Evolutionary conservation across 306 rosid species (phyloP).

Genomic region (Datisca glomerata): DNA sequence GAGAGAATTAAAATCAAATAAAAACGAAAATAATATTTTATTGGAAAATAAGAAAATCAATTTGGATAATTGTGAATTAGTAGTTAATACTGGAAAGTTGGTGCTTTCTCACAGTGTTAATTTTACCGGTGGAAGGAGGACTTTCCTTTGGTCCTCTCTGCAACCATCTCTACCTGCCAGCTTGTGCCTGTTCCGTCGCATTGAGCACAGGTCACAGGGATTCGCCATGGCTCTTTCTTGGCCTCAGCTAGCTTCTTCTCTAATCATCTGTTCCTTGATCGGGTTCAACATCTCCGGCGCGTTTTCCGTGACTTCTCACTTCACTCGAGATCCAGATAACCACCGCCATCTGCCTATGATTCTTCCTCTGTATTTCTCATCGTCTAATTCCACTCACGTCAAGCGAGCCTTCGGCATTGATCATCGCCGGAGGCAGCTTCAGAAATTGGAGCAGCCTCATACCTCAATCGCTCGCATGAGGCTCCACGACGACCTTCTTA

Average conservation of each 20-base stretch:
- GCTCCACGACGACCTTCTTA: conserved; percentile 33
- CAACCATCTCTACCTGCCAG: background rate
- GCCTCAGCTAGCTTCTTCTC: background rate
- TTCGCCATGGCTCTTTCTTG: conserved; percentile 17
- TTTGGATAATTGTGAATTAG: too few species aligned
- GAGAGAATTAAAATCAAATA: too few species aligned
- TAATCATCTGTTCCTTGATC: conserved; percentile 4
- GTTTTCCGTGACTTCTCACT: conserved; percentile 7
- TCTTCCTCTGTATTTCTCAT: conserved; percentile 27
- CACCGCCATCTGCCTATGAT: conserved; percentile 22
- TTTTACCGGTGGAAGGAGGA: conserved; percentile 13
- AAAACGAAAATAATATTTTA: too few species aligned
- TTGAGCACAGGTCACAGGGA: background rate
- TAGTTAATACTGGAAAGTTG: too few species aligned
- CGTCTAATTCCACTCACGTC: conserved; percentile 9
- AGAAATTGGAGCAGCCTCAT: conserved; percentile 17
- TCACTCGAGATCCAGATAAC: background rate
- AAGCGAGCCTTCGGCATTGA: conserved; percentile 15
- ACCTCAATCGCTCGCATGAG: conserved; percentile 27
- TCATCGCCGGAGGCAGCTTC: conserved; percentile 18
- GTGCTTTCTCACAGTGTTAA: background rate
- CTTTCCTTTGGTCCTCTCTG: conserved; percentile 22
- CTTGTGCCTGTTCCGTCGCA: background rate
- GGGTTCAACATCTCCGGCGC: conserved; percentile 1
- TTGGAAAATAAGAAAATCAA: too few species aligned